Evolutionary conservation across 192 early-diverging fungal species (phyloP).

Genomic region (Gaertneriomyces semiglobifer): DNA sequence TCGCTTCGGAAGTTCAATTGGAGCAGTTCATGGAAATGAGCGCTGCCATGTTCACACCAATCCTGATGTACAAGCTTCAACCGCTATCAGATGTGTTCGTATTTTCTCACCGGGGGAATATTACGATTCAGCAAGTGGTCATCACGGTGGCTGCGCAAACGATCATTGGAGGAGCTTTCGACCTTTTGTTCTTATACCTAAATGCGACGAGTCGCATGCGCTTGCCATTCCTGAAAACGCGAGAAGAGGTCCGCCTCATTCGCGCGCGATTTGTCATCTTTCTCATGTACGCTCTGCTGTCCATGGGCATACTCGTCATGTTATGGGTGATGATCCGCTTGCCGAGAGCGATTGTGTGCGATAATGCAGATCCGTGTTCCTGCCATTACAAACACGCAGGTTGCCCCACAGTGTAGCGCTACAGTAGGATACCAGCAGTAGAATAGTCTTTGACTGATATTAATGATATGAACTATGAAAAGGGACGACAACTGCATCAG

Average conservation of each 20-base stretch:
- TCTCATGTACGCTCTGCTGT: neutral
- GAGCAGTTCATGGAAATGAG: neutral
- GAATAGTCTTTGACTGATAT: neutral
- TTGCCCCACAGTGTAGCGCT: neutral
- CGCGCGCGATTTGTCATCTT: neutral
- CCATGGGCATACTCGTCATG: neutral
- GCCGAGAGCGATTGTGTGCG: neutral
- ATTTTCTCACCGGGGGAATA: neutral
- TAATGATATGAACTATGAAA: neutral
- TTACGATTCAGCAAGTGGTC: neutral
- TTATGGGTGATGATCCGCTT: slow-evolving; percentile 3
- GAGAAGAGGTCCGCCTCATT: neutral
- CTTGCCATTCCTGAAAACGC: neutral
- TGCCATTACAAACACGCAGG: neutral
- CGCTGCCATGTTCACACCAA: neutral
- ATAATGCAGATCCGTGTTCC: slow-evolving; percentile 1
- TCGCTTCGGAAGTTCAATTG: neutral
- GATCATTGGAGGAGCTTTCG: neutral
- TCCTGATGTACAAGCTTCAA: neutral
- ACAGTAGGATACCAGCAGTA: neutral
- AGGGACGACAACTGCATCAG: too few relatives aligned
- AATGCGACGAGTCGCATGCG: neutral
- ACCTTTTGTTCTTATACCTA: neutral
- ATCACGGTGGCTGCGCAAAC: neutral
- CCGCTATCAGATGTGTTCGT: neutral